These are phyloP conservation scores for Closterium sp. DNA, from an alignment of 139 green algal genomes.

Conservation along the genomic window DNA sequence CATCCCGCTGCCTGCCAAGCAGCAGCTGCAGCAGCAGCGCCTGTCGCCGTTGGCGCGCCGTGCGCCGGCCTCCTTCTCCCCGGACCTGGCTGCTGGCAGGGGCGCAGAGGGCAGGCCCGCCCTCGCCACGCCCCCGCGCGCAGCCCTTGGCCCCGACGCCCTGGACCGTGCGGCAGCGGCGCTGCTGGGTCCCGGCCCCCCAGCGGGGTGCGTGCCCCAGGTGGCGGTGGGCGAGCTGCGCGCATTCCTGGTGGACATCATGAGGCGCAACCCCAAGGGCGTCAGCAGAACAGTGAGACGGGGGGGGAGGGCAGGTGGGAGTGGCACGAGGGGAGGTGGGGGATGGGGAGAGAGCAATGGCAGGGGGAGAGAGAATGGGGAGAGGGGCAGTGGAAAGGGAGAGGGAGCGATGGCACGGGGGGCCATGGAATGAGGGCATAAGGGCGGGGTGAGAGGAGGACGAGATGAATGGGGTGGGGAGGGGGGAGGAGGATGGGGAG, in stretches of 20 bases:
- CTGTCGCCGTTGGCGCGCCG: background rate
- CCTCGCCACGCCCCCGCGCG: background rate
- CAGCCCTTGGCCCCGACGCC: background rate
- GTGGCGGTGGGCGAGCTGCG: background rate
- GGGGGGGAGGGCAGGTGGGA: no score
- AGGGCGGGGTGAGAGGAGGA: background rate
- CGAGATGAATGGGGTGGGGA: background rate
- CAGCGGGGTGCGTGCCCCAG: background rate
- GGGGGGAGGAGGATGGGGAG: background rate
- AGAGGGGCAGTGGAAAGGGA: background rate
- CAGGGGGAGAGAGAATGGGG: background rate
- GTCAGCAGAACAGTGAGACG: background rate
- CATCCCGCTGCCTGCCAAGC: background rate
- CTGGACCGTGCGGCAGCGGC: background rate
- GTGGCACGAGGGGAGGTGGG: background rate
- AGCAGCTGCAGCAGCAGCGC: background rate
- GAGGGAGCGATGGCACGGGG: background rate
- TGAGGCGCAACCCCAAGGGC: background rate
- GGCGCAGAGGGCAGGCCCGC: background rate
- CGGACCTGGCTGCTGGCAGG: background rate
- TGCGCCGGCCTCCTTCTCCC: background rate
- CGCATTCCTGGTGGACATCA: background rate
- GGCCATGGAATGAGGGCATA: background rate
- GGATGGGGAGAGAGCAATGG: no score
- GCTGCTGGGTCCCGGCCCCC: background rate